Base-by-base conservation (phyloP, 805 yeast genomes). In the Wickerhamiella parazyma region DNA sequence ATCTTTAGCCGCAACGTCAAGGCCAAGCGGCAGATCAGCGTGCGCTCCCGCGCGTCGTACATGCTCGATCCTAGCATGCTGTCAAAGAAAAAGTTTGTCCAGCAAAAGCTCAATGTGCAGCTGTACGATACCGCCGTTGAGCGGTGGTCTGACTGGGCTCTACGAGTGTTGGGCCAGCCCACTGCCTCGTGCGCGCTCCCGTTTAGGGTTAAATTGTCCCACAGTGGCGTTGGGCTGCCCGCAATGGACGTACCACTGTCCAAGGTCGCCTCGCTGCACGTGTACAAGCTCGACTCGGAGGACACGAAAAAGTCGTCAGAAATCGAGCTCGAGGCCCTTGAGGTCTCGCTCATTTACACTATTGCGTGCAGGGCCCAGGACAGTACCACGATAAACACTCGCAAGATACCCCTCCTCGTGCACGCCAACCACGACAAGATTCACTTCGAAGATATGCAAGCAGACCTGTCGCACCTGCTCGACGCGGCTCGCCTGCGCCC, bases 161-260 rank as follows among this genome's bases (percentile, higher is more conserved):
- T 29, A 21, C 17, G 42, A 12, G 7, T 39, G 31, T 11, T 28
- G n/a, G 42, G 42, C 25, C 16, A 29, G 14, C 29, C 22, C 16
- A 39, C 36, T 8, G 22, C 35, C 8, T 29, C 42, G 17, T 7
- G 10, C 28, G 8, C 36, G 8, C 9, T 11, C 6, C 25, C 19
- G 4, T 22, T 31, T 10, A 5, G 16, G 3, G 36, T 31, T 5
- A 31, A 20, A n/a, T 17, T 39, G 3, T n/a, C 10, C 2, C 42
- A 39, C 25, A 31, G 31, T 16, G 42, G 35, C 8, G 36, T 19
- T 3, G 42, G 42, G 4, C 33, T 39, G 19, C 42, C 42, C 2
- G 33, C 42, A 4, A n/a, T 18, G 20, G 42, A 39, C n/a, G n/a
- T 31, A 8, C 36, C 42, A 9, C 36, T 39, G 12, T 12, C 14